Evolutionary conservation across 768 basidiomycete species (phyloP).

Genomic region (Rickenella mellea): DNA sequence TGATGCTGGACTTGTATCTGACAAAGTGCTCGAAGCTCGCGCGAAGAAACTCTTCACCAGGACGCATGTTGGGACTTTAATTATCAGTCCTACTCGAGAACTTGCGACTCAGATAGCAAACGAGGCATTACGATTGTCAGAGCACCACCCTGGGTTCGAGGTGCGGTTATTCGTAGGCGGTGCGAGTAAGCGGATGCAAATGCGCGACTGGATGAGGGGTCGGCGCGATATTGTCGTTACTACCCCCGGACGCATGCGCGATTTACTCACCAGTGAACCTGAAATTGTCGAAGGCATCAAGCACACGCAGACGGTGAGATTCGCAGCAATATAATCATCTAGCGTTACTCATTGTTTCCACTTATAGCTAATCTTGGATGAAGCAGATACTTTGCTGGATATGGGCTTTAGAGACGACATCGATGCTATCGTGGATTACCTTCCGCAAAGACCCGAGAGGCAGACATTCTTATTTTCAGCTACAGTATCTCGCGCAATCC

Average conservation of each 20-base stretch:
- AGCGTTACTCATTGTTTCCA: slow-evolving; percentile 4
- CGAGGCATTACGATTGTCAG: slow-evolving; percentile 61
- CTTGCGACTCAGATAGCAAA: slow-evolving; percentile 83
- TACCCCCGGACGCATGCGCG: slow-evolving; percentile 82
- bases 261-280: slow-evolving; percentile 53
- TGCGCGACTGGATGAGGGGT: slow-evolving; percentile 54
- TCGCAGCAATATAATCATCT: background rate
- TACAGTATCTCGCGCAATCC: slow-evolving; percentile 66
- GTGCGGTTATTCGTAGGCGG: slow-evolving; percentile 78
- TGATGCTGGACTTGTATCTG: slow-evolving; percentile 31
- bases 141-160: slow-evolving; percentile 52
- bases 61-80: slow-evolving; percentile 54
- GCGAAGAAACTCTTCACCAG: slow-evolving; percentile 31
- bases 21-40: slow-evolving; percentile 18
- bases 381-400: slow-evolving; percentile 84
- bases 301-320: slow-evolving; percentile 49
- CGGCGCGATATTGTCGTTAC: slow-evolving; percentile 78
- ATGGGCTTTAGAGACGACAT: slow-evolving; percentile 91
- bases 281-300: slow-evolving; percentile 43
- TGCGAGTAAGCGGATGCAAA: slow-evolving; percentile 50
- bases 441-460: slow-evolving; percentile 57
- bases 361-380: slow-evolving; percentile 76
- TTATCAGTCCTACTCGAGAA: slow-evolving; percentile 88
- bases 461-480: slow-evolving; percentile 92
- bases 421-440: slow-evolving; percentile 51